Conservation (phyloP, 1,284 basidiomycete genomes). For the Ganoderma leucocontextum region DNA sequence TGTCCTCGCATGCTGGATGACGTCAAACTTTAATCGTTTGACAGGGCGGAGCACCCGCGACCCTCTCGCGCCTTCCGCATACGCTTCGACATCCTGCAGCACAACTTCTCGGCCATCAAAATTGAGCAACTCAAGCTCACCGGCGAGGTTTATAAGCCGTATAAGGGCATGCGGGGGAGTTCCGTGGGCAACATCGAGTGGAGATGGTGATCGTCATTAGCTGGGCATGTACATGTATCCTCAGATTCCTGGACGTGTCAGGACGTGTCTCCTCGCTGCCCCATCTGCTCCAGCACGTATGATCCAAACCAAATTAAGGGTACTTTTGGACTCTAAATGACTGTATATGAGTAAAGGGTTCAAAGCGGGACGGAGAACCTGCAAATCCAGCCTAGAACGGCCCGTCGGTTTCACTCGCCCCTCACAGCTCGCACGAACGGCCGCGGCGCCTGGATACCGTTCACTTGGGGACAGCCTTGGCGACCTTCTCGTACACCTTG, state of each 20-base stretch:
- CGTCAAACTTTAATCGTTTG: conserved; percentile 7
- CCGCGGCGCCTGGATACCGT: background rate
- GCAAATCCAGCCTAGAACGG: background rate
- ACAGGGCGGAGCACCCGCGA: conserved; percentile 50
- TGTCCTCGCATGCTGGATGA: conserved; percentile 1
- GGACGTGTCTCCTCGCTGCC: background rate
- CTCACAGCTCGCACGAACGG: background rate
- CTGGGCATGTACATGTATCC: conserved; percentile 13
- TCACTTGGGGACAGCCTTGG: background rate
- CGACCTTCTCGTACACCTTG: conserved; percentile 37
- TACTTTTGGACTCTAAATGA: conserved; percentile 33
- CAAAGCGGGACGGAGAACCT: conserved; percentile 2
- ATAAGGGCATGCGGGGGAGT: conserved; percentile 72
- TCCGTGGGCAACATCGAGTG: conserved; percentile 74
- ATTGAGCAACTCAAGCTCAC: conserved; percentile 88
- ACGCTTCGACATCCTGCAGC: conserved; percentile 74
- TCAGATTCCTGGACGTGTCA: background rate
- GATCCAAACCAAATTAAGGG: conserved; percentile 21
- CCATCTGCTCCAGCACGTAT: background rate
- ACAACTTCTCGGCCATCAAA: conserved; percentile 83
- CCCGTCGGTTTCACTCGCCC: background rate
- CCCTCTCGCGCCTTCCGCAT: conserved; percentile 79
- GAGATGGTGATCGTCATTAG: conserved; percentile 61
- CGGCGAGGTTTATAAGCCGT: conserved; percentile 81
- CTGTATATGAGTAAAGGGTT: conserved; percentile 30